phyloP scores from a whole-genome alignment of 768 basidiomycete species.

The Boletus sp. region DNA sequence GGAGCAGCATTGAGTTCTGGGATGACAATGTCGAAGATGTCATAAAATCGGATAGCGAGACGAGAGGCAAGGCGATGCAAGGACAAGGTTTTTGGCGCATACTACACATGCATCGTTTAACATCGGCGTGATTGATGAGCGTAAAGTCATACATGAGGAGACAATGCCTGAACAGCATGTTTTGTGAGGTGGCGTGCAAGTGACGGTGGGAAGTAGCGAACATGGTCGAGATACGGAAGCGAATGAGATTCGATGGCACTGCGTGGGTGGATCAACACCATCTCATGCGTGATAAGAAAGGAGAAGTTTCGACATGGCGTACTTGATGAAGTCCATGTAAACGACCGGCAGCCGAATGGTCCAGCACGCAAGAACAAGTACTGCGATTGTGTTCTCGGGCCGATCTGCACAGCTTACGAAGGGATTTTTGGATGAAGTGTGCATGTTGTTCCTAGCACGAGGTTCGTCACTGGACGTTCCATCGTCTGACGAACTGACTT shows the following conservation, averaged over 20 bases:
- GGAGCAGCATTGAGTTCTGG: slow-evolving; percentile 77
- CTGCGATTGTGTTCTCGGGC: slow-evolving; percentile 54
- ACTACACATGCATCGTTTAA: slow-evolving; percentile 40
- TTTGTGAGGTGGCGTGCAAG: slow-evolving; percentile 73
- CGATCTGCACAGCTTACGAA: slow-evolving; percentile 33
- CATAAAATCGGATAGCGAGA: slow-evolving; percentile 55
- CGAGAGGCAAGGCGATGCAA: slow-evolving; percentile 62
- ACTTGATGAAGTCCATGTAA: slow-evolving; percentile 75
- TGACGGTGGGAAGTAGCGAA: slow-evolving; percentile 54
- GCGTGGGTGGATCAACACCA: slow-evolving; percentile 7
- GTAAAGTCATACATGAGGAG: slow-evolving; percentile 53
- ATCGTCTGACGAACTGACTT: slow-evolving; percentile 31
- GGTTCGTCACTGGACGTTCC: slow-evolving; percentile 19
- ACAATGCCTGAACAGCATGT: slow-evolving; percentile 60
- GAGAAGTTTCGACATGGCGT: slow-evolving; percentile 21
- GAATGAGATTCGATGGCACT: slow-evolving; percentile 74
- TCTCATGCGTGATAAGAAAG: neutral
- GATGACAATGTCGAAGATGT: slow-evolving; percentile 53
- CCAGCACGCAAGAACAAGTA: slow-evolving; percentile 78
- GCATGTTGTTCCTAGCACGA: slow-evolving; percentile 2
- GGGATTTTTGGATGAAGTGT: slow-evolving; percentile 6
- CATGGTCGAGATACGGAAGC: slow-evolving; percentile 77
- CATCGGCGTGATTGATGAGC: neutral
- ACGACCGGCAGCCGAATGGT: slow-evolving; percentile 71
- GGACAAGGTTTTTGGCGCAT: slow-evolving; percentile 53